Conservation (phyloP, 1,139 yeast genomes). For the Kodamaea fungicola region DNA sequence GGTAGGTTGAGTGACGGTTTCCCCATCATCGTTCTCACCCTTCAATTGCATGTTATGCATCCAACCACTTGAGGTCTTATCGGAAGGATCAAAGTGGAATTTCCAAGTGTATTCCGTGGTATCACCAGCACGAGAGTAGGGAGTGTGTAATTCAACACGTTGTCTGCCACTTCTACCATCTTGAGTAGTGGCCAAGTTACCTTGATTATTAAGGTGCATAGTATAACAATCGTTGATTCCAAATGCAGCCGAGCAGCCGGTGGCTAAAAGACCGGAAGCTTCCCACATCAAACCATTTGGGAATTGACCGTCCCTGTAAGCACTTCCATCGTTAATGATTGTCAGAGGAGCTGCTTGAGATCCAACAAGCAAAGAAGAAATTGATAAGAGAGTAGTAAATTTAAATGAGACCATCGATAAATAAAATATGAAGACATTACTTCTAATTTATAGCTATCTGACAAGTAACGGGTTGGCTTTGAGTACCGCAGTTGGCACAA, state of each 20-base stretch:
- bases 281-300: not conserved
- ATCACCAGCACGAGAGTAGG: not conserved
- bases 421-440: too few relatives aligned
- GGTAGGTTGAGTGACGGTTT: not conserved
- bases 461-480: too few relatives aligned
- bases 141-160: slow-evolving; percentile 1
- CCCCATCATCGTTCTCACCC: not conserved
- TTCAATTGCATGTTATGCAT: slow-evolving; percentile 1
- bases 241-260: not conserved
- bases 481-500: too few relatives aligned
- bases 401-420: not conserved
- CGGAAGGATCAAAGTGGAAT: not conserved
- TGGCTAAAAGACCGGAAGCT: not conserved
- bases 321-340: not conserved
- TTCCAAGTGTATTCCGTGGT: not conserved
- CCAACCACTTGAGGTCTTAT: not conserved
- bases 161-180: slow-evolving; percentile 1
- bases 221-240: not conserved
- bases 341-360: not conserved
- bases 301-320: not conserved
- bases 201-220: not conserved
- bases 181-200: not conserved
- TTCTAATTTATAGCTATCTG: too few relatives aligned
- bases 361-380: not conserved
- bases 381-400: not conserved